Evolutionary conservation across 2,329 filamentous ascomycete genomes (phyloP).

Genomic region (Ascocoryne sarcoides): DNA sequence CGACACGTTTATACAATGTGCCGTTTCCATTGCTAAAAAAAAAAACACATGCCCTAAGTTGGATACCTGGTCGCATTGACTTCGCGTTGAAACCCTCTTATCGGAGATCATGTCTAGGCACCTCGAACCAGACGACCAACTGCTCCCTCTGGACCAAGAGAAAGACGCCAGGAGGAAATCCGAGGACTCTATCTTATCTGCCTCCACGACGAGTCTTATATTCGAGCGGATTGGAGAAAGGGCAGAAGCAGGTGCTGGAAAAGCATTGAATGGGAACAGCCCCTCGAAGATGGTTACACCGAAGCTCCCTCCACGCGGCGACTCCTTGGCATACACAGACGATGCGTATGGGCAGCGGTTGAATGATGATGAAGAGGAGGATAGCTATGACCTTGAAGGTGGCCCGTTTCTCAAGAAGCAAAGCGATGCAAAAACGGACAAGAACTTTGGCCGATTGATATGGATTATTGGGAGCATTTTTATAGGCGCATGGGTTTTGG

Average conservation of each 20-base stretch:
- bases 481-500: slow-evolving; percentile 58
- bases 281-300: slow-evolving; percentile 20
- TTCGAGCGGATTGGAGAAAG: slow-evolving; percentile 65
- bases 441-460: slow-evolving; percentile 46
- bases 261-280: slow-evolving; percentile 13
- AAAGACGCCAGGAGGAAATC: slow-evolving; percentile 19
- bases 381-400: slow-evolving; percentile 40
- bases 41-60: no score
- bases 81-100: slow-evolving; percentile 15
- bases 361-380: slow-evolving; percentile 24
- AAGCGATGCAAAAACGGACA: slow-evolving; percentile 48
- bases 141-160: slow-evolving; percentile 15
- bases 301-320: slow-evolving; percentile 20
- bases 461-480: slow-evolving; percentile 54
- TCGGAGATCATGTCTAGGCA: slow-evolving; percentile 25
- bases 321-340: slow-evolving; percentile 22
- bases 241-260: slow-evolving; percentile 14
- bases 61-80: slow-evolving; percentile 16
- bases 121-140: slow-evolving; percentile 21
- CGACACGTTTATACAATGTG: no score
- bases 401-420: slow-evolving; percentile 30
- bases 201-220: slow-evolving; percentile 75
- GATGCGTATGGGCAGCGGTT: slow-evolving; percentile 15
- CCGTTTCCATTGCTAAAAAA: no score
- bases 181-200: slow-evolving; percentile 54